Evolutionary conservation across 2,329 filamentous ascomycete genomes (phyloP), one percentile per base, ranked within the genome.

Genomic region (Monilinia fructicola): DNA sequence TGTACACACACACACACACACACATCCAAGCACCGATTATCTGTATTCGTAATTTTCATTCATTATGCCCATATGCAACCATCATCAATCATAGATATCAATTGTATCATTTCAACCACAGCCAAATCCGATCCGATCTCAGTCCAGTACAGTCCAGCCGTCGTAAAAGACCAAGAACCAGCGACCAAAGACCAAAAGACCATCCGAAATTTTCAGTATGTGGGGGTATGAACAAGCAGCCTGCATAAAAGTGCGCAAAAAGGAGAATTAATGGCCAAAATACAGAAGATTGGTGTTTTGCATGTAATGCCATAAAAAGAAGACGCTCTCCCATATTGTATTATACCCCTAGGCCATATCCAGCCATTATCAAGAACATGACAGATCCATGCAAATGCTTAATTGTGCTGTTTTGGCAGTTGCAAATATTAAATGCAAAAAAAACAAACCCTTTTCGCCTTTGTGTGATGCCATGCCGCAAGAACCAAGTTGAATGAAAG

Each of bases 401-500:
- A 26, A 31, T 53, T 65, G 54, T 65, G 64, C 64, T 26, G 58
- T 61, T 61, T 60, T 61, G 44, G 44, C 58, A 61, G 50, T 61
- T 61, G 58, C 58, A 61, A 50, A 52, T 50, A 26, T 50, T 61
- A 21, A 52, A 65, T 65, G 64, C 64, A 65, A 65, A 59, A 65
- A 59, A 60, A 65, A 61, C 64, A 53, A 60, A 65, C 64, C 64
- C 64, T 60, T 60, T 65, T 65, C 64, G 64, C 64, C 64, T 65
- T 65, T 61, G 54, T 65, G 55, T 60, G 46, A 65, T 65, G 64
- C 64, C 54, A 65, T 65, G 64, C 64, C 64, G 64, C 64, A 50
- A 65, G 64, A 60, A 61, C 44, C 35, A 65, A 65, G 54, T 61
- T 61, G 64, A 65, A 65, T 60, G 54, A 61, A 65, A 54, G 58